Percentiles rank a stretch among this genome's conserved stretches.
These are phyloP conservation scores for Rhytidiadelphus loreus DNA, from an alignment of 225 moss, liverwort and hornwort genomes.

Conservation along the genomic window DNA sequence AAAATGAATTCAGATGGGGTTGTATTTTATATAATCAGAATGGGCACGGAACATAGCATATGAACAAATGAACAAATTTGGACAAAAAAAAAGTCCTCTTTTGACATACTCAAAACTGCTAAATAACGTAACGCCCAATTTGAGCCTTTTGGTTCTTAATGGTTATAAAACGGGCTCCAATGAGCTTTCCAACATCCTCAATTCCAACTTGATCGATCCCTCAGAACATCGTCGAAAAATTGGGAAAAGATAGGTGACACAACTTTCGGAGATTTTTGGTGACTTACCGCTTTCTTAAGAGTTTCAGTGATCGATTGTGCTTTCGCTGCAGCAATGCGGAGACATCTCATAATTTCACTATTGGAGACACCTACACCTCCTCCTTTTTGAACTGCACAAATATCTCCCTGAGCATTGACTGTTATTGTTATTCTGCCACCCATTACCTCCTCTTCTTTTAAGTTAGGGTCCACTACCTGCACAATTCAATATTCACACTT, in stretches of 20 bases:
- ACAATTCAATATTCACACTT: background rate
- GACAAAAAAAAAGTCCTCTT: background rate
- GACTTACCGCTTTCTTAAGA: conserved; percentile 56
- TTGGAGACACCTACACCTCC: conserved; percentile 75
- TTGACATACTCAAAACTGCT: background rate
- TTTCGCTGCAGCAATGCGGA: conserved; percentile 74
- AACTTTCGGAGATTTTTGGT: background rate
- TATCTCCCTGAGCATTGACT: conserved; percentile 66
- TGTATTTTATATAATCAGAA: background rate
- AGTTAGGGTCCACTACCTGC: conserved; percentile 76
- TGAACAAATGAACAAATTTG: background rate
- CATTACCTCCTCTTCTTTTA: conserved; percentile 89
- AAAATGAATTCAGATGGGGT: background rate
- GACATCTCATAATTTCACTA: conserved; percentile 71
- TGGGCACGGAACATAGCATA: background rate
- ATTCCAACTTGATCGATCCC: background rate
- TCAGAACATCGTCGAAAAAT: background rate
- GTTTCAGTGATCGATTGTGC: conserved; percentile 51
- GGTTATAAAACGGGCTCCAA: background rate
- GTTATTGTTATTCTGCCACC: conserved; percentile 73
- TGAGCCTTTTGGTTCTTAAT: background rate
- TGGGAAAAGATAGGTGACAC: background rate
- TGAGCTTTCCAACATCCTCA: background rate
- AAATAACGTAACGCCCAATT: background rate
- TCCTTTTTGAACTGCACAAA: conserved; percentile 85